Conservation (phyloP, 352 stramenopile species). For the Pythium oligandrum region DNA sequence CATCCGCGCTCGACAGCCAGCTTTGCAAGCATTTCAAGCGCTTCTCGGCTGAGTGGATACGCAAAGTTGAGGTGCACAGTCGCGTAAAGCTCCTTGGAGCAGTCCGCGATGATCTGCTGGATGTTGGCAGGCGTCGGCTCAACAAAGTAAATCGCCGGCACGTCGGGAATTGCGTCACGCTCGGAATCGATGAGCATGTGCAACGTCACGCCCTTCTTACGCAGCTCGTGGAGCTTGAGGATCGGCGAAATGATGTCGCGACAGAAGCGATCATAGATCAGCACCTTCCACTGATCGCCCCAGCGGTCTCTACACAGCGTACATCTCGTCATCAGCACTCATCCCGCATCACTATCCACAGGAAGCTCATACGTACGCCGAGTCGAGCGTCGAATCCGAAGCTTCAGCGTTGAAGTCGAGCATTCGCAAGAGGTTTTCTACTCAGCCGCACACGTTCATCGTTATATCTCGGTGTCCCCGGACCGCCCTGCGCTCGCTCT, state of each 20-base stretch:
- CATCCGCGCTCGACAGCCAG: slow-evolving; percentile 69
- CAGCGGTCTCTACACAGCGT: slow-evolving; percentile 47
- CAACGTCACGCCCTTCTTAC: slow-evolving; percentile 95
- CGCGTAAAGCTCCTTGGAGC: slow-evolving; percentile 90
- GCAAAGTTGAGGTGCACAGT: slow-evolving; percentile 94
- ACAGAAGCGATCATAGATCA: slow-evolving; percentile 96
- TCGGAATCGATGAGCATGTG: slow-evolving; percentile 95
- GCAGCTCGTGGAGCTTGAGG: slow-evolving; percentile 95
- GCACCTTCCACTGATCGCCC: slow-evolving; percentile 92
- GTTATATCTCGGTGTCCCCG: too few relatives aligned
- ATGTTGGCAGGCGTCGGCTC: slow-evolving; percentile 94
- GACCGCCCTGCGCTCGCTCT: too few relatives aligned
- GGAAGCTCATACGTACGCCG: slow-evolving; percentile 20
- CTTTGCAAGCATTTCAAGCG: slow-evolving; percentile 85
- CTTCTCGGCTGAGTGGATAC: slow-evolving; percentile 81
- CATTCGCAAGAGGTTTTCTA: slow-evolving; percentile 81
- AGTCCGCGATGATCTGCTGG: slow-evolving; percentile 92
- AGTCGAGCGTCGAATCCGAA: slow-evolving; percentile 28
- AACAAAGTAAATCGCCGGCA: slow-evolving; percentile 98
- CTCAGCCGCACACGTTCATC: not conserved
- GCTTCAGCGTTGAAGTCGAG: slow-evolving; percentile 82
- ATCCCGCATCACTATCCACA: not conserved
- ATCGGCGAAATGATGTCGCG: slow-evolving; percentile 98
- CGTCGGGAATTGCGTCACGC: slow-evolving; percentile 95
- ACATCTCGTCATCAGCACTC: slow-evolving; percentile 1